A percentile compares a stretch with the other conserved stretches of the same genome.
Evolutionary conservation across 2,329 filamentous ascomycete species (phyloP).

Genomic region (Colletotrichum endophyticum): DNA sequence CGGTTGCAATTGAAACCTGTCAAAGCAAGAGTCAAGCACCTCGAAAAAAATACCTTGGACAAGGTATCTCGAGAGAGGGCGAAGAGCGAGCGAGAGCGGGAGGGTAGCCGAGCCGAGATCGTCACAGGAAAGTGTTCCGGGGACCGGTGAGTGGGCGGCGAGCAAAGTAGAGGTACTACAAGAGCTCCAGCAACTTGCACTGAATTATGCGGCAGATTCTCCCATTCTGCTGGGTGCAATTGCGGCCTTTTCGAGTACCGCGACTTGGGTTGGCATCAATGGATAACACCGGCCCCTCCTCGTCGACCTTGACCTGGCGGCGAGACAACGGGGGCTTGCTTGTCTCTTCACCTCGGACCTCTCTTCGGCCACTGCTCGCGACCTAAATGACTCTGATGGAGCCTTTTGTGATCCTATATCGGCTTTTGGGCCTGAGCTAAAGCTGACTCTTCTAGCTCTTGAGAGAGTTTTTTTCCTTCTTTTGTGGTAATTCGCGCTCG

Average conservation of each 20-base stretch:
- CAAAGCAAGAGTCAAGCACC: slow-evolving; percentile 9
- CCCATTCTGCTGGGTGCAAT: neutral
- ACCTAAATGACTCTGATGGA: neutral
- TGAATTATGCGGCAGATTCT: neutral
- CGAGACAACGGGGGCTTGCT: neutral
- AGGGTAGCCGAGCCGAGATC: slow-evolving; percentile 18
- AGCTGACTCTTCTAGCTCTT: neutral
- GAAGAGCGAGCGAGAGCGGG: slow-evolving; percentile 2
- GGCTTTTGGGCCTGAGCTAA: neutral
- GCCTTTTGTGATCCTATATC: slow-evolving; percentile 16
- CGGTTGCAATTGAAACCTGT: slow-evolving; percentile 17
- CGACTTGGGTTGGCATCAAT: neutral
- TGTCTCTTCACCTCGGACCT: slow-evolving; percentile 7
- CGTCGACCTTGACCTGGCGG: neutral
- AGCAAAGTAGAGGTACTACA: slow-evolving; percentile 8
- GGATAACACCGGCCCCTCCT: slow-evolving; percentile 1
- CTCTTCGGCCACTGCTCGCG: slow-evolving; percentile 6
- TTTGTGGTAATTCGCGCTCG: neutral
- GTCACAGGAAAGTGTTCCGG: slow-evolving; percentile 13
- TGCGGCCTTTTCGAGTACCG: slow-evolving; percentile 1
- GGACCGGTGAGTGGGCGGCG: neutral
- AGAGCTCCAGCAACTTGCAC: neutral
- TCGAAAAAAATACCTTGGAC: neutral
- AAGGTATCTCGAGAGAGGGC: neutral
- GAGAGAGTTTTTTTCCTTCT: neutral